Evolutionary conservation across 441 rosid genomes (phyloP).

Genomic region (Populus hybrid): DNA sequence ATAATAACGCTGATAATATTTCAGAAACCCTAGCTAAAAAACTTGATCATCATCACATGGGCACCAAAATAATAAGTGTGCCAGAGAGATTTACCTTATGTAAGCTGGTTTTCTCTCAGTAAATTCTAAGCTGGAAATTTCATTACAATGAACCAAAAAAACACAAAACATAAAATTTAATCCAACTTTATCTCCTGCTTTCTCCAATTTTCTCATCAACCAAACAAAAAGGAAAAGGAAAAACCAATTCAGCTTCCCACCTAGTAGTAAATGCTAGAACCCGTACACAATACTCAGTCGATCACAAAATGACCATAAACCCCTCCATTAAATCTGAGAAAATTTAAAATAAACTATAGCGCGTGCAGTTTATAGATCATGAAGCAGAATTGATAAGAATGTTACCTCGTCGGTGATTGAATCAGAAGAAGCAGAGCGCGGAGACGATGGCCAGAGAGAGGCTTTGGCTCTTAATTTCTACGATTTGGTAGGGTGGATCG

Average conservation of each 20-base stretch:
- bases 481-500: conserved; percentile 30
- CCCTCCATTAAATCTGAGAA: conserved; percentile 15
- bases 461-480: conserved; percentile 9
- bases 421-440: background rate
- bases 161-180: background rate
- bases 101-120: background rate
- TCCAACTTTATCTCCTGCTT: background rate
- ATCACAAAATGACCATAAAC: background rate
- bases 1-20: background rate
- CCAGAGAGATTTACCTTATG: background rate
- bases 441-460: background rate
- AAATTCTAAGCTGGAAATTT: background rate
- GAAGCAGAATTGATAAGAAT: background rate
- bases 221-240: background rate
- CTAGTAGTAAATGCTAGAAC: background rate
- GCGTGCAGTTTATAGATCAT: conserved; percentile 1
- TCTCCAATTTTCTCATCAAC: background rate
- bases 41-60: background rate
- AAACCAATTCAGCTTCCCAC: background rate
- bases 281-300: background rate
- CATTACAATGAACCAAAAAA: background rate
- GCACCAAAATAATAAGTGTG: background rate
- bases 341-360: background rate
- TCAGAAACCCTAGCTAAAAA: background rate
- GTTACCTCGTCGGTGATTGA: conserved; percentile 24